Base-by-base conservation (phyloP, 805 yeast species). In the Candida ponderosae region DNA sequence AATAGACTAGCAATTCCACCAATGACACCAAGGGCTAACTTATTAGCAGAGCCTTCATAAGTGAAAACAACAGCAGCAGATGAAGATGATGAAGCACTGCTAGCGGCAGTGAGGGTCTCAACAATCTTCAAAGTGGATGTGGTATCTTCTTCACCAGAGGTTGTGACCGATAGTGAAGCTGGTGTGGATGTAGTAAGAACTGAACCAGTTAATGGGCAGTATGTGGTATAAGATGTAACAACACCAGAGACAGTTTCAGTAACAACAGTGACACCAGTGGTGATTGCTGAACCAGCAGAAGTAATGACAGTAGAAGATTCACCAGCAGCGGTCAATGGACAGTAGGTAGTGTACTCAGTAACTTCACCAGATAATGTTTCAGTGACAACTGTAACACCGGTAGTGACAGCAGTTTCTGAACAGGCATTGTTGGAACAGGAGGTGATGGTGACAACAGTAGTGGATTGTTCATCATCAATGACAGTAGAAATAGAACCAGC, bases 131-230 rank as follows among this genome's bases (percentile, higher is more conserved):
- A n/a, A n/a, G n/a, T n/a, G n/a, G n/a, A n/a, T n/a, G n/a, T n/a
- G n/a, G n/a, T n/a, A n/a, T n/a, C n/a, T n/a, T n/a, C n/a, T n/a
- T n/a, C n/a, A n/a, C n/a, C n/a, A n/a, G n/a, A n/a, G n/a, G n/a
- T n/a, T n/a, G n/a, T n/a, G n/a, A n/a, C n/a, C n/a, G n/a, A n/a
- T n/a, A n/a, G n/a, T n/a, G n/a, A n/a, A n/a, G n/a, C n/a, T n/a
- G n/a, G n/a, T n/a, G n/a, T 62, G 18, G 23, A 14, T 9, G 15
- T 18, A 15, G 32, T 3, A n/a, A 26, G 10, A 16, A 36, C 37
- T 31, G 42, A 35, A 11, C 35, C 23, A 13, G 45, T 44, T 23
- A 57, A 40, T 31, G 70, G 69, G 46, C 66, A 60, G 57, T 60
- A 61, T 11, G 68, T 62, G 21, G 63, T 56, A 40, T 52, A 59